Evolutionary conservation across 805 yeast species (phyloP).

Genomic region (Teunomyces atbi): DNA sequence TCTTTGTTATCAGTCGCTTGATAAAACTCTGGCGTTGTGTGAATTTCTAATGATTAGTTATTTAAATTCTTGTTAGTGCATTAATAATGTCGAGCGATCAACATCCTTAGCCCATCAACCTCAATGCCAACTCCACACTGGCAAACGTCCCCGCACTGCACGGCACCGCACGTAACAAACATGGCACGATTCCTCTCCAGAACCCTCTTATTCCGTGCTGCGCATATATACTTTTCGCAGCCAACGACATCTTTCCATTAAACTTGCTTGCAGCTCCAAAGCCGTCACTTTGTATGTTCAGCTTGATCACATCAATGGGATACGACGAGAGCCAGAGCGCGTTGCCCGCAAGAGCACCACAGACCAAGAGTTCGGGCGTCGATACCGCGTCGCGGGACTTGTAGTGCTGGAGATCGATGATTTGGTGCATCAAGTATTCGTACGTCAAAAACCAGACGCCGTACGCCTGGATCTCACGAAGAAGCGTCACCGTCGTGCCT

Average conservation of each 20-base stretch:
- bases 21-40: too few relatives aligned
- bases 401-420: slow-evolving; percentile 31
- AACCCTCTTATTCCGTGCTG: slow-evolving; percentile 51
- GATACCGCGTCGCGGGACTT: slow-evolving; percentile 47
- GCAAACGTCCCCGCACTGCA: slow-evolving; percentile 77
- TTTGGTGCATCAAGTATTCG: slow-evolving; percentile 50
- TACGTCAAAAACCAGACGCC: slow-evolving; percentile 73
- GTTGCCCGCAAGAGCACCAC: slow-evolving; percentile 69
- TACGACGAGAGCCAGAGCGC: slow-evolving; percentile 60
- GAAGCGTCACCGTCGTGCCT: slow-evolving; percentile 52
- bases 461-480: slow-evolving; percentile 68
- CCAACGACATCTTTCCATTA: slow-evolving; percentile 35
- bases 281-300: slow-evolving; percentile 52
- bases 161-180: slow-evolving; percentile 59
- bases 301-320: slow-evolving; percentile 51
- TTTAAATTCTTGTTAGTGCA: too few relatives aligned
- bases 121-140: slow-evolving; percentile 64
- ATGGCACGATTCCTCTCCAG: slow-evolving; percentile 63
- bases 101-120: slow-evolving; percentile 56
- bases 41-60: too few relatives aligned
- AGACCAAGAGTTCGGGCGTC: slow-evolving; percentile 52
- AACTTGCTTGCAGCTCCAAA: slow-evolving; percentile 47
- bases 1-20: too few relatives aligned
- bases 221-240: slow-evolving; percentile 37
- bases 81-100: too few relatives aligned